Percentiles rank a stretch among this genome's conserved stretches.
phyloP scores from a whole-genome alignment of 768 basidiomycete species.

The Agrocybe chaxingu region DNA sequence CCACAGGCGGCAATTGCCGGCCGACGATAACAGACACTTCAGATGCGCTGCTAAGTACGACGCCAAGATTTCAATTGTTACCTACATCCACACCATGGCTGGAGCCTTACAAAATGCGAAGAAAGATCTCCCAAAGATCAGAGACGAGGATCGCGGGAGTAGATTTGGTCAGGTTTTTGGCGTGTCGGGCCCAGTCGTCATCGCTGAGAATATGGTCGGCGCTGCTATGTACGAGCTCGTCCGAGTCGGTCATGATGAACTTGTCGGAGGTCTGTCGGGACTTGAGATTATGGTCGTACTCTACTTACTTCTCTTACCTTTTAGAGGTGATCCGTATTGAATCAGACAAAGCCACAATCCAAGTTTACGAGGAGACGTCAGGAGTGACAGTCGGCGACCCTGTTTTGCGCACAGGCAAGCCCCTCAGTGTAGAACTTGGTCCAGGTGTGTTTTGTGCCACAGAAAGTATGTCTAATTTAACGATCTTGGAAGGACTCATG shows the following conservation, averaged over 20 bases:
- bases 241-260: constrained; percentile 96
- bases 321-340: constrained; percentile 99
- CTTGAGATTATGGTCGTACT: neutral
- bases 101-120: constrained; percentile 92
- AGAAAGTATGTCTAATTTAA: constrained; percentile 13
- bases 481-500: constrained; percentile 73
- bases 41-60: neutral
- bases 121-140: constrained; percentile 81
- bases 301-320: constrained; percentile 3
- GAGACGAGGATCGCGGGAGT: constrained; percentile 87
- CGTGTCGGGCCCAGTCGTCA: constrained; percentile 97
- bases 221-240: constrained; percentile 98
- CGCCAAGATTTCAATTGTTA: constrained; percentile 2
- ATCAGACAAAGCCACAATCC: constrained; percentile 95
- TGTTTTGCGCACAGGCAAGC: constrained; percentile 95
- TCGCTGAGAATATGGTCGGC: constrained; percentile 94
- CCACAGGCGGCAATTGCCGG: constrained; percentile 19
- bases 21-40: constrained; percentile 10
- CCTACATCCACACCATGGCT: constrained; percentile 55
- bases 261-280: constrained; percentile 81
- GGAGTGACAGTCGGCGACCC: constrained; percentile 99
- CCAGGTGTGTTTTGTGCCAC: constrained; percentile 56
- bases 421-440: constrained; percentile 94
- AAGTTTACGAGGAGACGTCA: constrained; percentile 99
- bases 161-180: constrained; percentile 87